These are phyloP conservation scores for Helicocarpus griseus DNA, from an alignment of 2,329 filamentous ascomycete species.

Conservation along the genomic window DNA sequence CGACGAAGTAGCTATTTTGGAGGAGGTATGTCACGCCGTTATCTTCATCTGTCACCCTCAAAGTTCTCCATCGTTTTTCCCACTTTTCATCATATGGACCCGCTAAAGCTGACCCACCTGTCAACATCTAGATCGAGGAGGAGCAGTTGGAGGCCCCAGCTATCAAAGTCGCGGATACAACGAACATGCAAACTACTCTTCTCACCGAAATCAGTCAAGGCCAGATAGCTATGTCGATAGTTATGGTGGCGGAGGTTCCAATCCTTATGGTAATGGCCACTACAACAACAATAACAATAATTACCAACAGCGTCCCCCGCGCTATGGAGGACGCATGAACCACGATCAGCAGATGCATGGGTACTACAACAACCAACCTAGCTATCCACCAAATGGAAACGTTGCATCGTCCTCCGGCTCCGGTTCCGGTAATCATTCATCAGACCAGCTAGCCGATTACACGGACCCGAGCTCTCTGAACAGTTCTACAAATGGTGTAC, in stretches of 20 bases:
- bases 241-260: constrained; percentile 33
- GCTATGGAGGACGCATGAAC: constrained; percentile 24
- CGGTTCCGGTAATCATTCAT: constrained; percentile 58
- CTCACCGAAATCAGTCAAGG: constrained; percentile 29
- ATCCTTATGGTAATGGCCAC: constrained; percentile 33
- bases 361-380: constrained; percentile 15
- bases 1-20: constrained; percentile 54
- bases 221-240: constrained; percentile 38
- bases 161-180: constrained; percentile 24
- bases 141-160: constrained; percentile 15
- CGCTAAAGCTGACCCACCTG: constrained; percentile 14
- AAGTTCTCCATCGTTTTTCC: background rate
- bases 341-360: constrained; percentile 26
- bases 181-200: constrained; percentile 23
- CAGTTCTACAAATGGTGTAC: constrained; percentile 71
- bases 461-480: constrained; percentile 92
- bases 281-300: constrained; percentile 36
- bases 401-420: constrained; percentile 56
- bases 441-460: constrained; percentile 66
- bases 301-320: constrained; percentile 21
- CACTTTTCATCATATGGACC: constrained; percentile 11
- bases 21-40: constrained; percentile 25
- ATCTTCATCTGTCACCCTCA: background rate
- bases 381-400: constrained; percentile 74
- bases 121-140: constrained; percentile 17